Evolutionary conservation across 352 stramenopile species (phyloP).

Genomic region (Phytopythium sindhum): DNA sequence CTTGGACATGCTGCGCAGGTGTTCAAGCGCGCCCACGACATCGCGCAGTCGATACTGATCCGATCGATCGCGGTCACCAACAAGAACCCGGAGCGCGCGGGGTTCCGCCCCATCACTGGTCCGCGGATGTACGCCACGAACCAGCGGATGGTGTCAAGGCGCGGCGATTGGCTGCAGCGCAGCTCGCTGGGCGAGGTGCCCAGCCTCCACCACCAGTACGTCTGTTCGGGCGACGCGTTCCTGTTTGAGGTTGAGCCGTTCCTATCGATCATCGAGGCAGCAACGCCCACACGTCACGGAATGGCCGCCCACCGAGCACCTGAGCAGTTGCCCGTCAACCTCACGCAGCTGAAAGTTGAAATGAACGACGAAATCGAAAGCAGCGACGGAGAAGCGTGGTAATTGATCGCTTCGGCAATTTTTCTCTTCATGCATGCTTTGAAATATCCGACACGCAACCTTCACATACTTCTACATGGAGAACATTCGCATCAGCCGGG

Average conservation of each 20-base stretch:
- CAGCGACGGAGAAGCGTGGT: conserved; percentile 46
- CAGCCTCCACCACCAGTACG: conserved; percentile 20
- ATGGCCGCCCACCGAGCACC: not conserved
- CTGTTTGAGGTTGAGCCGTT: conserved; percentile 72
- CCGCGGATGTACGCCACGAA: conserved; percentile 43
- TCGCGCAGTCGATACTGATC: conserved; percentile 54
- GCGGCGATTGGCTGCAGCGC: conserved; percentile 31
- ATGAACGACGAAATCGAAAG: conserved; percentile 74
- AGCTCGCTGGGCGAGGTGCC: conserved; percentile 14
- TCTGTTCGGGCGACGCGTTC: conserved; percentile 55
- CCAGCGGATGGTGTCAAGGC: conserved; percentile 41
- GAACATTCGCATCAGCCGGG: not conserved
- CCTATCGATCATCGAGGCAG: conserved; percentile 36
- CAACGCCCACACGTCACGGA: not conserved
- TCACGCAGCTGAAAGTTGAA: conserved; percentile 8
- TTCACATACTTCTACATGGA: not conserved
- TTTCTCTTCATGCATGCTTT: not conserved
- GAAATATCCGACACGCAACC: not conserved
- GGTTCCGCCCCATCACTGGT: conserved; percentile 72
- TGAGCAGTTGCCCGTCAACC: not conserved
- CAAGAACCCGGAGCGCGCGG: conserved; percentile 47
- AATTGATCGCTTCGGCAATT: conserved; percentile 1
- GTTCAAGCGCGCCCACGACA: conserved; percentile 49
- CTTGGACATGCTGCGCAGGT: conserved; percentile 22
- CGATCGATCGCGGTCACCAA: conserved; percentile 75